phyloP scores from a whole-genome alignment of 768 basidiomycete genomes.

The Mycena belliarum region DNA sequence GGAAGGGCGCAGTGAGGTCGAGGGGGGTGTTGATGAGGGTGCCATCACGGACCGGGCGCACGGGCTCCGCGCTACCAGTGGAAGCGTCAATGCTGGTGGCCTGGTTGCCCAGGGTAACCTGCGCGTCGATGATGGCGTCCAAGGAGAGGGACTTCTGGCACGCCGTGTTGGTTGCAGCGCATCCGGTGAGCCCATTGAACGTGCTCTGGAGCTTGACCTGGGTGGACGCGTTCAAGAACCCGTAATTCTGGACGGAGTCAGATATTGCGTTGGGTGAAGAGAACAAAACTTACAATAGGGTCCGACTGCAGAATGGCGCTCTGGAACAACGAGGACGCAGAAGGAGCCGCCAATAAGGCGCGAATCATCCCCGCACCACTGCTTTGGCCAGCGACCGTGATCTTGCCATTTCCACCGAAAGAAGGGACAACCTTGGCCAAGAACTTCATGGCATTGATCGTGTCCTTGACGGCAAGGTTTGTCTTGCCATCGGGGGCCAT shows the following conservation, averaged over 20 bases:
- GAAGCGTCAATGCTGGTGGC: conserved; percentile 51
- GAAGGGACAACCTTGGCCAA: conserved; percentile 55
- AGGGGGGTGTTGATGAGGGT: conserved; percentile 66
- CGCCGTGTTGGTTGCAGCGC: conserved; percentile 42
- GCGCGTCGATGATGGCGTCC: conserved; percentile 52
- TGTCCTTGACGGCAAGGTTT: conserved; percentile 72
- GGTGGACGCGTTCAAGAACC: conserved; percentile 57
- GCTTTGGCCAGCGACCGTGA: conserved; percentile 84
- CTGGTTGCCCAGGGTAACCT: conserved; percentile 44
- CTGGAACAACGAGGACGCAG: conserved; percentile 70
- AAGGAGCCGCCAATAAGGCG: conserved; percentile 71
- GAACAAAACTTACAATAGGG: conserved; percentile 61
- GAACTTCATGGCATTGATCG: conserved; percentile 66
- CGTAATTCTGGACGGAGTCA: conserved; percentile 55
- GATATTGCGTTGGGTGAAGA: conserved; percentile 5
- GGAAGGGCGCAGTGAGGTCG: conserved; percentile 61
- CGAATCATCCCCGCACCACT: conserved; percentile 79
- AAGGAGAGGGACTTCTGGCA: conserved; percentile 57
- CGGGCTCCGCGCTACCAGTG: conserved; percentile 54
- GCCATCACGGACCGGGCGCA: conserved; percentile 71
- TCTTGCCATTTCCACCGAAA: conserved; percentile 68
- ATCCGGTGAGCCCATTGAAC: conserved; percentile 51
- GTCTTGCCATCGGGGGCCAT: conserved; percentile 68
- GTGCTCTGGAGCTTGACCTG: conserved; percentile 54
- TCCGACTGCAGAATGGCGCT: conserved; percentile 86